These are phyloP conservation scores for Condylostoma magnum DNA, from an alignment of 169 alveolate genomes.

Conservation along the genomic window DNA sequence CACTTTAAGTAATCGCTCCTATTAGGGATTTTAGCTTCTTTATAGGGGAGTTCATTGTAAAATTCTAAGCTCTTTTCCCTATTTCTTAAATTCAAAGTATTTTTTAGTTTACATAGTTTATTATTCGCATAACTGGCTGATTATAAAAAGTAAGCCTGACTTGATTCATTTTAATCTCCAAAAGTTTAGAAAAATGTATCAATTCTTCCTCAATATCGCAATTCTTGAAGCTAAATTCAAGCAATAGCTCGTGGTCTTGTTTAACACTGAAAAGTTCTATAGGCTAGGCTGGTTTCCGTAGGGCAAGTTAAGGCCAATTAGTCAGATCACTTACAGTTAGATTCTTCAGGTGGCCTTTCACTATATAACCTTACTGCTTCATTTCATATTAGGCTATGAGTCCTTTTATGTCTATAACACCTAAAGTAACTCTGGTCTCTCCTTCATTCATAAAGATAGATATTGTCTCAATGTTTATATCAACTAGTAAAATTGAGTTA, in stretches of 20 bases:
- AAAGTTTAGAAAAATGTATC: neutral
- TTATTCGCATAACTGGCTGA: slow-evolving; percentile 18
- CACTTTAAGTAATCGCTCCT: no score
- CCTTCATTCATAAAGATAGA: no score
- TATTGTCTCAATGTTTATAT: no score
- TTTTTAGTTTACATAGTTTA: slow-evolving; percentile 12
- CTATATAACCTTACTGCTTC: neutral
- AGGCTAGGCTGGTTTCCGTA: neutral
- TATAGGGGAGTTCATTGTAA: slow-evolving; percentile 6
- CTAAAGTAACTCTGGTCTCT: no score
- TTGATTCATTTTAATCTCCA: slow-evolving; percentile 6
- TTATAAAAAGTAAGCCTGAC: neutral
- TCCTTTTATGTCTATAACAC: no score
- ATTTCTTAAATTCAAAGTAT: slow-evolving; percentile 6
- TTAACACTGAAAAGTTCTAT: neutral
- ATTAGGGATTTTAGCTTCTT: neutral
- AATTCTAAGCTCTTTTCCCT: neutral
- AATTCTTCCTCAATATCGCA: no score
- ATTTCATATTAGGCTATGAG: no score
- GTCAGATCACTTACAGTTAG: slow-evolving; percentile 3
- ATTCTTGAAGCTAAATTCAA: neutral
- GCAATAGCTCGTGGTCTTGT: neutral
- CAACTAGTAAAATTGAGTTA: no score
- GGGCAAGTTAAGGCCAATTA: slow-evolving; percentile 8
- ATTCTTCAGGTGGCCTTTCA: slow-evolving; percentile 11